phyloP scores from a whole-genome alignment of 1,284 basidiomycete genomes.

The Apiotrichum siamense region DNA sequence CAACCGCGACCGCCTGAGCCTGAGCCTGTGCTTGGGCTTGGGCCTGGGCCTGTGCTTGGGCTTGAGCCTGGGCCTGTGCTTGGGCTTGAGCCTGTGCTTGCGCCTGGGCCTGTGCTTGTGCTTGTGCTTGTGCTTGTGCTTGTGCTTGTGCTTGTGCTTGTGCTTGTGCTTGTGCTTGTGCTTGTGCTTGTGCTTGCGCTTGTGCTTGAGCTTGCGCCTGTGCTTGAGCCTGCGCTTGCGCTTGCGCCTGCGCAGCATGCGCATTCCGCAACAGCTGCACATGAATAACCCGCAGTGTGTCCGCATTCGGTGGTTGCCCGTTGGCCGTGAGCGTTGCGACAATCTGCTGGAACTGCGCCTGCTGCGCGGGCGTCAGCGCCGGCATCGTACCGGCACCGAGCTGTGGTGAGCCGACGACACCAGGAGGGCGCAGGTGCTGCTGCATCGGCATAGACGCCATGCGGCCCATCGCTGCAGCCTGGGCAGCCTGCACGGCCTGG shows the following conservation, averaged over 20 bases:
- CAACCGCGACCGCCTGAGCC: background rate
- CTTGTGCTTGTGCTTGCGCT: slow-evolving; percentile 13
- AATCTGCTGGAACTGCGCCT: slow-evolving; percentile 26
- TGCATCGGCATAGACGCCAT: slow-evolving; percentile 17
- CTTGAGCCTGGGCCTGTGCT: slow-evolving; percentile 8
- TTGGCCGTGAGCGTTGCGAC: slow-evolving; percentile 25
- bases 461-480: slow-evolving; percentile 16
- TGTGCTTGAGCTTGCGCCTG: slow-evolving; percentile 5
- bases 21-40: slow-evolving; percentile 1
- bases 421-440: slow-evolving; percentile 19
- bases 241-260: slow-evolving; percentile 1
- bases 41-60: background rate
- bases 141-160: too few species aligned
- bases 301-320: slow-evolving; percentile 32
- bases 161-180: slow-evolving; percentile 15
- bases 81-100: slow-evolving; percentile 7
- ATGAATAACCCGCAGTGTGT: slow-evolving; percentile 27
- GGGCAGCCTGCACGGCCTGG: slow-evolving; percentile 3
- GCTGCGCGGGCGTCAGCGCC: slow-evolving; percentile 12
- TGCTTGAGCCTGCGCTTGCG: slow-evolving; percentile 1
- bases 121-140: slow-evolving; percentile 8
- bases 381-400: slow-evolving; percentile 1
- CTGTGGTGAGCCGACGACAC: slow-evolving; percentile 20
- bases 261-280: slow-evolving; percentile 24
- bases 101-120: slow-evolving; percentile 1